Conservation (phyloP, 305 asterid species). For the Solanum hybrid region DNA sequence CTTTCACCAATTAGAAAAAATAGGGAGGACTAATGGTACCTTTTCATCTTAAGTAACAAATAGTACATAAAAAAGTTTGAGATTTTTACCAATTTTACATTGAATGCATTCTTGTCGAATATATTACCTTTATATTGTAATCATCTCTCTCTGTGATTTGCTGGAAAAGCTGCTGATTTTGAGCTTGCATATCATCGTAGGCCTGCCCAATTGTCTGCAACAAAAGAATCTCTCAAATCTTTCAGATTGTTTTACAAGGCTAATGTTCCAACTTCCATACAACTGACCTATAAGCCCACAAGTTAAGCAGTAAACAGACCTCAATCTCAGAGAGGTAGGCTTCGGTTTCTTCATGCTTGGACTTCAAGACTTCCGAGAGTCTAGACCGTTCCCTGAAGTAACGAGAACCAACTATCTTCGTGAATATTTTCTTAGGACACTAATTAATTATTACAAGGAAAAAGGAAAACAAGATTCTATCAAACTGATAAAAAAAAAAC, state of each 20-base stretch:
- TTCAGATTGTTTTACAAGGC: constrained; percentile 5
- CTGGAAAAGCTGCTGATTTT: constrained; percentile 91
- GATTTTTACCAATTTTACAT: background rate
- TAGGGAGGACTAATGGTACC: background rate
- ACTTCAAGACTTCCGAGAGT: constrained; percentile 29
- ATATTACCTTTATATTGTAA: constrained; percentile 70
- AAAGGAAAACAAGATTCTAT: background rate
- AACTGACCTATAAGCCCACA: background rate
- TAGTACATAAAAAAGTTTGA: background rate
- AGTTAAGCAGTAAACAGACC: constrained; percentile 17
- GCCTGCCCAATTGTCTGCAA: constrained; percentile 94
- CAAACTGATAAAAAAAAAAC: background rate
- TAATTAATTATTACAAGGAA: background rate
- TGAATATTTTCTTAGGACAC: background rate
- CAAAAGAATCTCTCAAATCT: constrained; percentile 7
- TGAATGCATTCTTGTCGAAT: background rate
- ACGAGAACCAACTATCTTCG: background rate
- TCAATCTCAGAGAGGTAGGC: constrained; percentile 47
- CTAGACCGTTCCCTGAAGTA: constrained; percentile 32
- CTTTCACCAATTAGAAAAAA: background rate
- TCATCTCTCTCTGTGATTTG: constrained; percentile 95
- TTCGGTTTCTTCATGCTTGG: constrained; percentile 41
- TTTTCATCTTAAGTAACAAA: background rate
- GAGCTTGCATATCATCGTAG: constrained; percentile 96
- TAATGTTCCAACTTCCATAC: background rate